These are phyloP conservation scores for Xylariaceae sp. DNA, from an alignment of 2,329 filamentous ascomycete species.

Conservation along the genomic window DNA sequence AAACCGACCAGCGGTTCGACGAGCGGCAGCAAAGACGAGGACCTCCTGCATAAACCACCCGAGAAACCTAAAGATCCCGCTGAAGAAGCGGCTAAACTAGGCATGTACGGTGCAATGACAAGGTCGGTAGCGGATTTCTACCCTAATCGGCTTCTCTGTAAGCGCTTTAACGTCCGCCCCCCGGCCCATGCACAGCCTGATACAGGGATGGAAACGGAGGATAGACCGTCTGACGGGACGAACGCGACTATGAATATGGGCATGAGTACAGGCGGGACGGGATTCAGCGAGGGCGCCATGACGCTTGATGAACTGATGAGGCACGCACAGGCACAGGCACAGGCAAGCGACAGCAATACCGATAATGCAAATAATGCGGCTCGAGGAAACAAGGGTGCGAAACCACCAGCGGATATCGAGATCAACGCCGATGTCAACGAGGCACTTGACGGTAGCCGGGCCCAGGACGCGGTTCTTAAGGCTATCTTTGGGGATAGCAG, in stretches of 20 bases:
- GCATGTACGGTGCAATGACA: slow-evolving; percentile 91
- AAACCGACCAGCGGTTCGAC: slow-evolving; percentile 32
- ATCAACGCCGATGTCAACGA: slow-evolving; percentile 75
- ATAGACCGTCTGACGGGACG: slow-evolving; percentile 13
- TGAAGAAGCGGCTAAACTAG: slow-evolving; percentile 79
- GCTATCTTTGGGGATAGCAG: slow-evolving; percentile 92
- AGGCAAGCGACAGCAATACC: not conserved
- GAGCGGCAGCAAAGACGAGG: slow-evolving; percentile 22
- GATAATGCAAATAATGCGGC: not conserved
- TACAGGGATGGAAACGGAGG: slow-evolving; percentile 33
- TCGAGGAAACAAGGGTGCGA: not conserved
- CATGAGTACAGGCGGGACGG: not conserved
- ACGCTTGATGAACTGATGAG: slow-evolving; percentile 34
- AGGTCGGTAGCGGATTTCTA: slow-evolving; percentile 67
- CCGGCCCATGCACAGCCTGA: slow-evolving; percentile 64
- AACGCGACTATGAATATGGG: slow-evolving; percentile 1
- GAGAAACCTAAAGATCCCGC: slow-evolving; percentile 69
- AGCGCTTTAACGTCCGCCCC: slow-evolving; percentile 83
- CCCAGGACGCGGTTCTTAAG: slow-evolving; percentile 77
- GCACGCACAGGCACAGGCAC: slow-evolving; percentile 23
- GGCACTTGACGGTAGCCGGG: slow-evolving; percentile 67
- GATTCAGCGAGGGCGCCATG: slow-evolving; percentile 23
- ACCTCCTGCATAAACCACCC: slow-evolving; percentile 42
- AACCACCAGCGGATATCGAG: slow-evolving; percentile 26
- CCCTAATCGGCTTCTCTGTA: slow-evolving; percentile 83